Evolutionary conservation across 495 filamentous ascomycete species (phyloP).

Genomic region (Cryomyces minteri): DNA sequence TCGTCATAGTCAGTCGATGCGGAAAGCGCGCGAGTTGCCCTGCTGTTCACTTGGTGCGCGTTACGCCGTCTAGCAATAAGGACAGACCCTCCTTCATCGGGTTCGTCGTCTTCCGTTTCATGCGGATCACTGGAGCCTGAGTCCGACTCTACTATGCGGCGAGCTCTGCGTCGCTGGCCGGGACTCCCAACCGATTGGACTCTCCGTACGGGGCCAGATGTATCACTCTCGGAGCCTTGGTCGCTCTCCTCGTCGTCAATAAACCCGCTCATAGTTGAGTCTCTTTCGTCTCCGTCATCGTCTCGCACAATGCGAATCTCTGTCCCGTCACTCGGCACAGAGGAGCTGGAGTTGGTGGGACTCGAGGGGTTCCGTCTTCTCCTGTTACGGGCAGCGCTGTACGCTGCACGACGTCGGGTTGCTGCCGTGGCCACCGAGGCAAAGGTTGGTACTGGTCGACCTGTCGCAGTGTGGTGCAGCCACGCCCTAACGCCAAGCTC

Average conservation of each 20-base stretch:
- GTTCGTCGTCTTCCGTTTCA: constrained; percentile 1
- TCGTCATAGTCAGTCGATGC: neutral
- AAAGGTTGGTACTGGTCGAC: neutral
- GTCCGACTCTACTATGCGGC: constrained; percentile 13
- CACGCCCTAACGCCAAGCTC: constrained; percentile 8
- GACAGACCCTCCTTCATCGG: neutral
- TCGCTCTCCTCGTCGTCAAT: constrained; percentile 10
- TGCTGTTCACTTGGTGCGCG: too few species aligned
- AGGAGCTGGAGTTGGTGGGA: constrained; percentile 8
- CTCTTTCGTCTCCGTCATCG: constrained; percentile 11
- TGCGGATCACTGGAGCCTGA: constrained; percentile 4
- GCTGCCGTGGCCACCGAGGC: neutral
- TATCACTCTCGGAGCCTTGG: constrained; percentile 1
- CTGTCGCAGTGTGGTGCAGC: constrained; percentile 1
- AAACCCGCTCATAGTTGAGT: constrained; percentile 18
- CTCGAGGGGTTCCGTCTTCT: neutral
- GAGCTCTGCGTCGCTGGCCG: constrained; percentile 2
- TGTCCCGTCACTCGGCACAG: constrained; percentile 13
- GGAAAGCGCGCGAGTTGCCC: too few species aligned
- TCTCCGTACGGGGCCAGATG: constrained; percentile 7
- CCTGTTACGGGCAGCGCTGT: neutral
- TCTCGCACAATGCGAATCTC: neutral
- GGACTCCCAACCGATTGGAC: neutral
- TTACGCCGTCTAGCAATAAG: too few species aligned
- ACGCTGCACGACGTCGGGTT: constrained; percentile 1